These are phyloP conservation scores for Passalora sequoiae DNA, from an alignment of 2,329 filamentous ascomycete genomes.

Conservation along the genomic window DNA sequence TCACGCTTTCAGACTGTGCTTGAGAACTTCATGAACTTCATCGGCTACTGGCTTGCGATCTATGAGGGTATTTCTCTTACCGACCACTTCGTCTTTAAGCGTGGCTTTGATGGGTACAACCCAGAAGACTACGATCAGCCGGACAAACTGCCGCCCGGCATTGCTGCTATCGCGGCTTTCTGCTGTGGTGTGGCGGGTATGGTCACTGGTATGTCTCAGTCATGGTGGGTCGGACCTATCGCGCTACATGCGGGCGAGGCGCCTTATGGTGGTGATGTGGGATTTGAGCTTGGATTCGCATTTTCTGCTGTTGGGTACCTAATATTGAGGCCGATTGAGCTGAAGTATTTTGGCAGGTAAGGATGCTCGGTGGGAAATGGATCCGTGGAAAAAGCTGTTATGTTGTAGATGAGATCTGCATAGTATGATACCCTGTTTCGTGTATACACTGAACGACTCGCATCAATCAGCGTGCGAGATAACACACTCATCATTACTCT, in stretches of 20 bases:
- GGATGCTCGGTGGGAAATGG: neutral
- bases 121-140: conserved; percentile 55
- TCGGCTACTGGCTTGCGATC: conserved; percentile 68
- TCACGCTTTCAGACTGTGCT: conserved; percentile 59
- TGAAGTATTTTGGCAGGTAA: conserved; percentile 35
- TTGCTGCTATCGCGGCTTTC: conserved; percentile 61
- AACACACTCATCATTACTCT: neutral
- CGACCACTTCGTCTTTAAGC: conserved; percentile 65
- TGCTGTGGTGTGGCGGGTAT: conserved; percentile 60
- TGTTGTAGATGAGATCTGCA: neutral
- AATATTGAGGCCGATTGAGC: conserved; percentile 47
- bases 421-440: too few relatives aligned
- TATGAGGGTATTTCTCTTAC: conserved; percentile 62
- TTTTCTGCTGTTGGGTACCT: conserved; percentile 54
- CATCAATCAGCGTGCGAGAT: too few relatives aligned
- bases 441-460: too few relatives aligned
- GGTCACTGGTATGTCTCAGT: conserved; percentile 64
- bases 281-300: conserved; percentile 61
- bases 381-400: neutral
- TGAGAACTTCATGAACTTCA: conserved; percentile 61
- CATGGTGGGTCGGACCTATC: conserved; percentile 64
- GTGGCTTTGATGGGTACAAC: conserved; percentile 57
- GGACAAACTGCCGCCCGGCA: conserved; percentile 55
- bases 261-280: conserved; percentile 54
- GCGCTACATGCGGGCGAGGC: conserved; percentile 53